These are phyloP conservation scores for Colletotrichum sp. DNA, from an alignment of 2,329 filamentous ascomycete species.

Conservation along the genomic window DNA sequence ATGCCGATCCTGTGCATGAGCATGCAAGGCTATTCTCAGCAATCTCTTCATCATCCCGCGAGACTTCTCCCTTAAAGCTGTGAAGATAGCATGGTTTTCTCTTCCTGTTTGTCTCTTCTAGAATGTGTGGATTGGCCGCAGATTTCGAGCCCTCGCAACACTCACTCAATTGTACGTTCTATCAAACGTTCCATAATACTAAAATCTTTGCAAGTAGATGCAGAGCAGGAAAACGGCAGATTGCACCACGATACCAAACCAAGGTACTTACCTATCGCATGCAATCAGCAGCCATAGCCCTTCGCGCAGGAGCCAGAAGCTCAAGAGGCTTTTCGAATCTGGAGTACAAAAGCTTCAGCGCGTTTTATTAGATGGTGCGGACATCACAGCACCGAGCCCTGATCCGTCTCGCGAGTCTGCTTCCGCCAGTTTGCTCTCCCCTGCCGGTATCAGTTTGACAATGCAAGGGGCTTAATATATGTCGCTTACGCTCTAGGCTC, in stretches of 20 bases:
- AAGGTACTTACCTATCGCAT: neutral
- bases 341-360: neutral
- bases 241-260: neutral
- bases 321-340: rapidly evolving
- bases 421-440: neutral
- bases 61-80: neutral
- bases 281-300: neutral
- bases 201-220: neutral
- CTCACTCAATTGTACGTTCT: neutral
- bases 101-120: neutral
- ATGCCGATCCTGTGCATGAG: neutral
- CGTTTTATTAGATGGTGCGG: neutral
- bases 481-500: neutral
- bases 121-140: neutral
- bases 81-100: neutral
- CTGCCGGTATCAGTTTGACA: neutral
- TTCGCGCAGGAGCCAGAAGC: neutral
- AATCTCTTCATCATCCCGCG: rapidly evolving
- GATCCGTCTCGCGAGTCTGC: neutral
- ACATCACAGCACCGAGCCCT: neutral
- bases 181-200: neutral
- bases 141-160: neutral
- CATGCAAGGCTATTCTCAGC: neutral
- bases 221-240: neutral
- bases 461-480: neutral